Conservation (phyloP, 2,329 filamentous ascomycete species). For the Sporothrix dimorphospora region DNA sequence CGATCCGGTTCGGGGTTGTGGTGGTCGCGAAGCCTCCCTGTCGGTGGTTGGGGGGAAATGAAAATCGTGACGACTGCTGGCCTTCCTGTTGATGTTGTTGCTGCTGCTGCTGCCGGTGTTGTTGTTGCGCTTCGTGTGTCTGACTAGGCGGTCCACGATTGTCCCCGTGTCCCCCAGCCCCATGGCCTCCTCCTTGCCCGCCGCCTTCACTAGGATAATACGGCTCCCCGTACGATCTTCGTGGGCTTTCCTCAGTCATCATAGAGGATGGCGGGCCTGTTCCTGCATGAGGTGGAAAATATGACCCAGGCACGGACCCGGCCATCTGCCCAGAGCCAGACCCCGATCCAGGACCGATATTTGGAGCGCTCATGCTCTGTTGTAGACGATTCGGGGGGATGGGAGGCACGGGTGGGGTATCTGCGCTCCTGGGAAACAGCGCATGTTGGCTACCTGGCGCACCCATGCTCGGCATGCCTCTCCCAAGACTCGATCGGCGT, state of each 20-base stretch:
- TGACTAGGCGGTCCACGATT: background rate
- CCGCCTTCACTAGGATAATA: slow-evolving; percentile 20
- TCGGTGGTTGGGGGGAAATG: background rate
- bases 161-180: slow-evolving; percentile 2
- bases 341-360: background rate
- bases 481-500: slow-evolving; percentile 54
- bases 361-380: slow-evolving; percentile 26
- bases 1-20: background rate
- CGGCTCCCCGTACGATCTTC: slow-evolving; percentile 34
- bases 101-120: slow-evolving; percentile 16
- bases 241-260: slow-evolving; percentile 28
- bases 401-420: slow-evolving; percentile 29
- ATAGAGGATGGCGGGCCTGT: background rate
- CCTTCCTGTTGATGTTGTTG: slow-evolving; percentile 11
- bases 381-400: slow-evolving; percentile 23
- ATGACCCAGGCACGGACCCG: slow-evolving; percentile 11
- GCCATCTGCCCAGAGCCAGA: background rate
- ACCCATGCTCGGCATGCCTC: slow-evolving; percentile 10
- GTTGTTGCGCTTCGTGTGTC: background rate
- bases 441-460: background rate
- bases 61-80: slow-evolving; percentile 2
- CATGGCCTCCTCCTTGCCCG: background rate
- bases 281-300: slow-evolving; percentile 15
- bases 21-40: background rate
- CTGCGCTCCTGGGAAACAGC: background rate